Conservation (phyloP, 768 basidiomycete species). For the Naganishia friedmannii region DNA sequence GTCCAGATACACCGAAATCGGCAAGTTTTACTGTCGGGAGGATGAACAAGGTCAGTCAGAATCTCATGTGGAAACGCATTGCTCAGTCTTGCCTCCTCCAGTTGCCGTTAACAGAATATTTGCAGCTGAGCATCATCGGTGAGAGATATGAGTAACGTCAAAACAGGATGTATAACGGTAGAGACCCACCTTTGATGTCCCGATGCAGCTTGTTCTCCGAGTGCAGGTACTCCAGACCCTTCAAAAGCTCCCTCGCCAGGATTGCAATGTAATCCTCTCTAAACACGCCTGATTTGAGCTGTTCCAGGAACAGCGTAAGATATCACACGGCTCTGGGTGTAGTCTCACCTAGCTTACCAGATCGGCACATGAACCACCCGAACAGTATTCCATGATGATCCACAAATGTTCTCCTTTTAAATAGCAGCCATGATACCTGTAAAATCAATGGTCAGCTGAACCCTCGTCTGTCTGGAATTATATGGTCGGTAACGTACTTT, state of each 20-base stretch:
- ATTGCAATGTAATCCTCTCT: constrained; percentile 99
- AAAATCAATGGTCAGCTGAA: background rate
- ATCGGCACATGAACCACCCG: constrained; percentile 96
- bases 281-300: constrained; percentile 99
- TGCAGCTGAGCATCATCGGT: constrained; percentile 61
- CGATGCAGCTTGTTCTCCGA: constrained; percentile 93
- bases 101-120: constrained; percentile 88
- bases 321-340: background rate
- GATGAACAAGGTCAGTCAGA: background rate
- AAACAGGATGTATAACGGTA: background rate
- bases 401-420: constrained; percentile 93
- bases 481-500: constrained; percentile 61
- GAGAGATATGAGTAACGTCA: background rate
- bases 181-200: constrained; percentile 86
- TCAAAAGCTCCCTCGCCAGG: constrained; percentile 84
- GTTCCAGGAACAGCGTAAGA: background rate
- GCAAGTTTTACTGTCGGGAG: constrained; percentile 74
- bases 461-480: background rate
- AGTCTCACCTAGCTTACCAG: constrained; percentile 60
- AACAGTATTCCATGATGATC: constrained; percentile 98
- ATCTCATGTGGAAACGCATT: background rate
- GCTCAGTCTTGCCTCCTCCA: constrained; percentile 60
- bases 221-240: constrained; percentile 92
- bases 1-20: constrained; percentile 97
- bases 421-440: constrained; percentile 89